Evolutionary conservation across 352 stramenopile species (phyloP), one percentile per base, ranked within the genome.

Genomic region (Globisporangium camurandrum): DNA sequence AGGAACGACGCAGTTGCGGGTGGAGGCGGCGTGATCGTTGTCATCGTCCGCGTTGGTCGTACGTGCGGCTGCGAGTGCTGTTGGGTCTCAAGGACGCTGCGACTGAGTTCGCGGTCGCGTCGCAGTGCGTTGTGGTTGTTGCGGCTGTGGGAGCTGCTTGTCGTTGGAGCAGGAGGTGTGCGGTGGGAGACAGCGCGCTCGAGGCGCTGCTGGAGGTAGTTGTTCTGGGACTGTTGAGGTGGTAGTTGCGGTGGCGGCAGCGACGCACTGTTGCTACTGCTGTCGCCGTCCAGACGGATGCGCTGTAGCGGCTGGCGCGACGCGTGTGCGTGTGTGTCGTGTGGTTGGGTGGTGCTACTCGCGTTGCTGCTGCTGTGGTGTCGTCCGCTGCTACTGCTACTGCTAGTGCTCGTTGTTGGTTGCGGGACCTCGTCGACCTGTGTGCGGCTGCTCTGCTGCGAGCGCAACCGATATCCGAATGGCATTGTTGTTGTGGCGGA

Each of bases 401-500:
- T 39, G n/a, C 12, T 55, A 20, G 17, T 10, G 33, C 30, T 2
- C 22, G 30, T 16, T 24, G 22, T 34, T 23, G 22, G 24, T 28
- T 31, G 27, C 24, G 44, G 38, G 17, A 16, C 19, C 12, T 47
- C 38, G 12, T 50, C 26, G 27, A 45, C 28, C n/a, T 53, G 19
- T 17, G 16, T 33, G 44, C 44, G 23, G 46, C 44, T 49, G 52
- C 27, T 49, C 36, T 59, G 47, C 27, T 54, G 34, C 12, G 27
- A 24, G 37, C 52, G 52, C 16, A 52, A 45, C 11, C 51, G 41
- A 41, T 51, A 50, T 7, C 52, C 52, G 37, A 59, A 59, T 49
- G 52, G 44, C 52, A 59, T 59, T 7, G 17, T n/a, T 30, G 23
- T 4, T 19, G 27, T n/a, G n/a, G n/a, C n/a, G n/a, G n/a, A n/a